A percentile compares a stretch with the other conserved stretches of the same genome.
phyloP scores from a whole-genome alignment of 352 stramenopile genomes.

The Pythium myriotylum region DNA sequence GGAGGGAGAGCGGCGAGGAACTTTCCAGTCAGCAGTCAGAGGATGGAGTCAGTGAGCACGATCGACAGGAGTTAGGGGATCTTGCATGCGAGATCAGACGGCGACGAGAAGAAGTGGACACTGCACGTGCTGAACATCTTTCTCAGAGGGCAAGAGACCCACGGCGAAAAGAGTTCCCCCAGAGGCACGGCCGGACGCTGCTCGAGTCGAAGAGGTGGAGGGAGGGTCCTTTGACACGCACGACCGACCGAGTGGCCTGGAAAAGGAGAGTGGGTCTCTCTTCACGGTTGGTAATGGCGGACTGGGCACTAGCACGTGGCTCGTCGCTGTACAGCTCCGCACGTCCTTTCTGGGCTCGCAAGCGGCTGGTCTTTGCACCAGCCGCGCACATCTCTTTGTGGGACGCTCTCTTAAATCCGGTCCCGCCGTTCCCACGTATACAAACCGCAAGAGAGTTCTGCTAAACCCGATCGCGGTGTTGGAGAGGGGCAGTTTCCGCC shows the following conservation, averaged over 20 bases:
- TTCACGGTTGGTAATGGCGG: background rate
- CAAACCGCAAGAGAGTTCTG: constrained; percentile 7
- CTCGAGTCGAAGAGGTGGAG: too few species aligned
- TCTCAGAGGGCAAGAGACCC: too few species aligned
- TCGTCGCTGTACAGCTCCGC: background rate
- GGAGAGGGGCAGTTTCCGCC: background rate
- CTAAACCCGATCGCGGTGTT: constrained; percentile 6
- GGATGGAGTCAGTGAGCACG: constrained; percentile 1
- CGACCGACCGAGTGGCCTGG: too few species aligned
- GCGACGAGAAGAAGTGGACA: too few species aligned
- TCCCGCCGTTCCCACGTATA: background rate
- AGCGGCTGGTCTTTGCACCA: background rate
- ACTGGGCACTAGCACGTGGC: constrained; percentile 1
- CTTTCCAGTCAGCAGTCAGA: background rate
- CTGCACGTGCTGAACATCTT: background rate
- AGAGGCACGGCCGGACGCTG: too few species aligned
- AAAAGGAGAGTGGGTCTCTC: too few species aligned
- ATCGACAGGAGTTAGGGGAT: constrained; percentile 2
- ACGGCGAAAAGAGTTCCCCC: too few species aligned
- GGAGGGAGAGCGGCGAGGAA: too few species aligned
- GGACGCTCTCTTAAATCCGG: constrained; percentile 8
- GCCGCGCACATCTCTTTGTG: background rate
- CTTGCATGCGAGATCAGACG: constrained; percentile 9
- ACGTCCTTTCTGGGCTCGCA: background rate
- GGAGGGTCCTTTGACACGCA: too few species aligned